Evolutionary conservation across 768 basidiomycete species (phyloP), one percentile per base, ranked within the genome.

Genomic region (Calocybe gangraenosa): DNA sequence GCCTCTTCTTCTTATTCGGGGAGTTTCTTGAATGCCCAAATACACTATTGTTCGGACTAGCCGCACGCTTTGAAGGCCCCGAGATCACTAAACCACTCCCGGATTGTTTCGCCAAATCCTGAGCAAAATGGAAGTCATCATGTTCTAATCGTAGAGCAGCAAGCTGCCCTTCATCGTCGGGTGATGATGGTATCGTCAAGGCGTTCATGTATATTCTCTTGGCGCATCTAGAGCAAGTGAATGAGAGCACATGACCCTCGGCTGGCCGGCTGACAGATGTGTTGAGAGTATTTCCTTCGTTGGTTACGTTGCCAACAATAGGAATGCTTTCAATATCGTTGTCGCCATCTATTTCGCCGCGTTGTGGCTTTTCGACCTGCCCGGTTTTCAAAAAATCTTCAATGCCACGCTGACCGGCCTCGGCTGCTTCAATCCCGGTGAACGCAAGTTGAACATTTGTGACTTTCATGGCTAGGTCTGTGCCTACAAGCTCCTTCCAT

Each of bases 51-150:
- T 2, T 5, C 14, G 34, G n/a, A 20, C 35, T 33, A 31, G 35
- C 21, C 8, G 34, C 43, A 21, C 37, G 22, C 7, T 44, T 54
- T 35, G 52, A 48, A 37, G 56, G 48, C 23, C 46, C 54, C 13
- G 39, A 47, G 25, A 50, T 45, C 18, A 50, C 40, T 3, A 50
- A 51, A 30, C 46, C 51, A 25, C 52, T 56, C 37, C 58, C 60
- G 40, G 64, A 47, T 42, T 71, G 67, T 19, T 73, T 73, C 17
- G 83, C 75, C 40, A 97, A 59, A 44, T 90, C 85, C 55, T 82
- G 73, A 1, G 94, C 93, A 54, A 92, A 81, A 62, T 97, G 94
- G 62, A 81, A 96, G 64, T 96, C 94, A 28, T 79, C 75, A 55
- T 97, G 94, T 58, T 96, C 94, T 62, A 75, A 53, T 43, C 70